Evolutionary conservation across 2,329 filamentous ascomycete genomes (phyloP).

Genomic region (Xylariales sp.): DNA sequence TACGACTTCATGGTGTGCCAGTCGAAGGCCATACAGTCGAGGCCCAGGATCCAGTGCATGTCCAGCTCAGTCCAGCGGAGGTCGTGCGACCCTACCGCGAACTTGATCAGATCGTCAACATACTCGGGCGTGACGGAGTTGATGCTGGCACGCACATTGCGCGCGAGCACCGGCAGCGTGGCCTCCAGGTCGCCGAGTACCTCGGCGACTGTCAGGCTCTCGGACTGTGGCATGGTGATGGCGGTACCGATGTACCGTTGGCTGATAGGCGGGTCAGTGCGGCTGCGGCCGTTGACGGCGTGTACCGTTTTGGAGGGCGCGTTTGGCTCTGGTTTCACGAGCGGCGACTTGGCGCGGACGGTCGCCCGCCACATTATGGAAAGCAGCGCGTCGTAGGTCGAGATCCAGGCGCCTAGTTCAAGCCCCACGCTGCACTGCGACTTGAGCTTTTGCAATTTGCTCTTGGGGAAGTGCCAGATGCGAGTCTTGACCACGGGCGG

Average conservation of each 20-base stretch:
- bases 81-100: background rate
- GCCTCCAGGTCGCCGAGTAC: background rate
- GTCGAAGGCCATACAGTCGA: slow-evolving; percentile 7
- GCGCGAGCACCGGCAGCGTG: background rate
- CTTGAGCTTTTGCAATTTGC: slow-evolving; percentile 3
- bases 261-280: background rate
- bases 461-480: slow-evolving; percentile 5
- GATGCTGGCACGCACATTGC: background rate
- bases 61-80: slow-evolving; percentile 3
- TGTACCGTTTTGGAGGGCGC: slow-evolving; percentile 3
- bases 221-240: slow-evolving; percentile 1
- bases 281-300: slow-evolving; percentile 1
- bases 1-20: slow-evolving; percentile 7
- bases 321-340: background rate
- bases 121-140: background rate
- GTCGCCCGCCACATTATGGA: slow-evolving; percentile 5
- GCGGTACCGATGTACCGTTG: slow-evolving; percentile 1
- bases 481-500: slow-evolving; percentile 5
- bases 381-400: slow-evolving; percentile 4
- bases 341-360: slow-evolving; percentile 1
- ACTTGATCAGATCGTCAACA: slow-evolving; percentile 4
- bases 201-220: background rate
- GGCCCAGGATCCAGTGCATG: slow-evolving; percentile 4
- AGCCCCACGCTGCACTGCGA: background rate
- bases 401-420: slow-evolving; percentile 3